phyloP scores from a whole-genome alignment of 305 asterid species.

The Fraxinus ornus region DNA sequence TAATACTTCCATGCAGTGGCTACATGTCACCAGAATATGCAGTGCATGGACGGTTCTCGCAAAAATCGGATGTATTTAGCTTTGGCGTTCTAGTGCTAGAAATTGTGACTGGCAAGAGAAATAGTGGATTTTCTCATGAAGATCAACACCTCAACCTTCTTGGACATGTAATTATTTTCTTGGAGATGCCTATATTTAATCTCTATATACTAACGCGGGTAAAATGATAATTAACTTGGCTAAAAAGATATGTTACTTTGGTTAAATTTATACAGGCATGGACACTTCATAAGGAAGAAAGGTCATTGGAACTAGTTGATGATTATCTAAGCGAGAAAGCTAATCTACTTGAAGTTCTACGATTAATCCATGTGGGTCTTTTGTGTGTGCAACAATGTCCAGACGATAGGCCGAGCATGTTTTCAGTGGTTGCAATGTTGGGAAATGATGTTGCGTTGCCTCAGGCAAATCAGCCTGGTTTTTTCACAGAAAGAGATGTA shows the following conservation, averaged over 20 bases:
- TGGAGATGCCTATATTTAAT: neutral
- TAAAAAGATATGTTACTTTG: neutral
- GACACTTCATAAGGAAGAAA: neutral
- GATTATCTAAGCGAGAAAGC: neutral
- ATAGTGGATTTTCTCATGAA: conserved; percentile 30
- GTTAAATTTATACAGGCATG: neutral
- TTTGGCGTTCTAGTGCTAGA: conserved; percentile 37
- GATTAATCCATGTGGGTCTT: neutral
- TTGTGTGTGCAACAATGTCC: neutral
- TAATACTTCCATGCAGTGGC: too few relatives aligned
- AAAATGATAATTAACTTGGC: too few relatives aligned
- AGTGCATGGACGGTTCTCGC: conserved; percentile 39
- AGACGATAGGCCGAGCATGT: neutral
- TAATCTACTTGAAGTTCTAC: neutral
- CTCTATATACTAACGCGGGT: neutral
- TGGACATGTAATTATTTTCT: conserved; percentile 7
- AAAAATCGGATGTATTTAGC: conserved; percentile 46
- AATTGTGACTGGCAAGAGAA: conserved; percentile 35
- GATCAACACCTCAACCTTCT: conserved; percentile 28
- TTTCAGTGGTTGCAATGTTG: neutral
- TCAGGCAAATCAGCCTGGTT: neutral
- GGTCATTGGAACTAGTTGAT: neutral
- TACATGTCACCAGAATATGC: conserved; percentile 41
- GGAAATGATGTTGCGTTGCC: neutral
- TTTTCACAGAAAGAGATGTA: neutral